Percentiles rank a stretch among this genome's conserved stretches.
phyloP scores from a whole-genome alignment of 2,329 filamentous ascomycete genomes.

The Ciborinia camelliae region DNA sequence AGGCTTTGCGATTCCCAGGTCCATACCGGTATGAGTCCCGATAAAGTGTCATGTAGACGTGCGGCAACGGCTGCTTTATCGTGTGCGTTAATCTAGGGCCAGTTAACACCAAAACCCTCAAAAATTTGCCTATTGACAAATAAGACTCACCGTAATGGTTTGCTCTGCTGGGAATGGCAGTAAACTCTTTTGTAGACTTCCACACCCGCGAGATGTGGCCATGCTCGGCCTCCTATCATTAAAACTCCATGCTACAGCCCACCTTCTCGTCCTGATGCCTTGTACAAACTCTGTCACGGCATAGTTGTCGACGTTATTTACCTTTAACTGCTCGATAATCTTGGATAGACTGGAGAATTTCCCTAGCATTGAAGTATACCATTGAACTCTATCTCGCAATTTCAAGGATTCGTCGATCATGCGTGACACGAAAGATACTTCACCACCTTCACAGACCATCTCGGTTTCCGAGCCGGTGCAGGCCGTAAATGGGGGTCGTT shows the following conservation, averaged over 20 bases:
- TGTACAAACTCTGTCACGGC: slow-evolving; percentile 79
- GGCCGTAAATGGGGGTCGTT: slow-evolving; percentile 64
- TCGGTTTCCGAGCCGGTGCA: slow-evolving; percentile 76
- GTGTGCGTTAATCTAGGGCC: not conserved
- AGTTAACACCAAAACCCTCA: not conserved
- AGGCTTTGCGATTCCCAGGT: slow-evolving; percentile 31
- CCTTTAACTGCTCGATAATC: slow-evolving; percentile 57
- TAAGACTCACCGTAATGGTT: slow-evolving; percentile 37
- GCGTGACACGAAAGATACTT: slow-evolving; percentile 67
- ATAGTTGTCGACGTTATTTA: slow-evolving; percentile 66
- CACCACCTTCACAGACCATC: slow-evolving; percentile 81
- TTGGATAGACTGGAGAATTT: slow-evolving; percentile 67
- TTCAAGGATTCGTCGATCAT: slow-evolving; percentile 68
- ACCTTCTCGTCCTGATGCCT: slow-evolving; percentile 73
- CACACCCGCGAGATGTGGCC: slow-evolving; percentile 39
- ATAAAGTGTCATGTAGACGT: slow-evolving; percentile 34
- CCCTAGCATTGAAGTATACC: slow-evolving; percentile 92
- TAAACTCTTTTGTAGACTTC: slow-evolving; percentile 46
- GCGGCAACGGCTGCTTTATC: slow-evolving; percentile 16
- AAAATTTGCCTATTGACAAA: not conserved
- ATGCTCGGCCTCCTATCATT: slow-evolving; percentile 58
- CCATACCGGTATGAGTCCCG: slow-evolving; percentile 33
- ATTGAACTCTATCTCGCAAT: slow-evolving; percentile 62
- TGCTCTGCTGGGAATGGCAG: slow-evolving; percentile 52
- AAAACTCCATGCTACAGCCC: slow-evolving; percentile 90